These are phyloP conservation scores for Pseudoneurospora amorphoporcata DNA, from an alignment of 495 filamentous ascomycete species.

Conservation along the genomic window DNA sequence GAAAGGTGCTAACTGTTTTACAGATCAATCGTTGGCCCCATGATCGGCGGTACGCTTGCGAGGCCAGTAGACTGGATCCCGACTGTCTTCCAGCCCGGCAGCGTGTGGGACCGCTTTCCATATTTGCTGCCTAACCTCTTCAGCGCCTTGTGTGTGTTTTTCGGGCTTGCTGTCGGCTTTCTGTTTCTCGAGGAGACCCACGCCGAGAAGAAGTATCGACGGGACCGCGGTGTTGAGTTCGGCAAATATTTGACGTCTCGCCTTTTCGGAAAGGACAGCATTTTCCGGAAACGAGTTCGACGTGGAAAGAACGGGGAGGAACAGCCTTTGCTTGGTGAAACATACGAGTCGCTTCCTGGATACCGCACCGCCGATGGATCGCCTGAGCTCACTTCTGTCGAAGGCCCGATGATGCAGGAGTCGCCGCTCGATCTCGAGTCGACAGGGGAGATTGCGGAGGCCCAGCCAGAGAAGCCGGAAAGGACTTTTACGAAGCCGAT, in stretches of 20 bases:
- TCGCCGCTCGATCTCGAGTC: constrained; percentile 9
- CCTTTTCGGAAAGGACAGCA: constrained; percentile 18
- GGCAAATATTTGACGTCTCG: constrained; percentile 61
- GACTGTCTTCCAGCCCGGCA: constrained; percentile 56
- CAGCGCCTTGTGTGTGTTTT: constrained; percentile 65
- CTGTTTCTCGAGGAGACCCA: constrained; percentile 96
- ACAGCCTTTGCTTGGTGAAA: constrained; percentile 40
- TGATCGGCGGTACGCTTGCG: constrained; percentile 81
- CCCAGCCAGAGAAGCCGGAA: constrained; percentile 12
- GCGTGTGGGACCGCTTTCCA: constrained; percentile 74
- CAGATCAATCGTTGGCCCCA: constrained; percentile 71
- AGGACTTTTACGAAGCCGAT: constrained; percentile 68
- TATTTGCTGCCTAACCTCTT: constrained; percentile 93
- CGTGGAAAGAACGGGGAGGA: constrained; percentile 32
- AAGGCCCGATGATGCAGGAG: not conserved
- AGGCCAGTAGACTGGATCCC: constrained; percentile 78
- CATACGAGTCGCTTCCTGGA: constrained; percentile 48
- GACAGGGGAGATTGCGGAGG: not conserved
- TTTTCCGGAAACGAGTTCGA: constrained; percentile 8
- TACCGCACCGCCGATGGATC: constrained; percentile 55
- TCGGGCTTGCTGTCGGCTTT: constrained; percentile 73
- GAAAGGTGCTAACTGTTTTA: constrained; percentile 4
- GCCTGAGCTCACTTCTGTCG: constrained; percentile 9
- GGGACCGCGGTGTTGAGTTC: constrained; percentile 65
- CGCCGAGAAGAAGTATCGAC: constrained; percentile 63